These are phyloP conservation scores for Graphilbum sp. DNA, from an alignment of 2,329 filamentous ascomycete species.

Conservation along the genomic window DNA sequence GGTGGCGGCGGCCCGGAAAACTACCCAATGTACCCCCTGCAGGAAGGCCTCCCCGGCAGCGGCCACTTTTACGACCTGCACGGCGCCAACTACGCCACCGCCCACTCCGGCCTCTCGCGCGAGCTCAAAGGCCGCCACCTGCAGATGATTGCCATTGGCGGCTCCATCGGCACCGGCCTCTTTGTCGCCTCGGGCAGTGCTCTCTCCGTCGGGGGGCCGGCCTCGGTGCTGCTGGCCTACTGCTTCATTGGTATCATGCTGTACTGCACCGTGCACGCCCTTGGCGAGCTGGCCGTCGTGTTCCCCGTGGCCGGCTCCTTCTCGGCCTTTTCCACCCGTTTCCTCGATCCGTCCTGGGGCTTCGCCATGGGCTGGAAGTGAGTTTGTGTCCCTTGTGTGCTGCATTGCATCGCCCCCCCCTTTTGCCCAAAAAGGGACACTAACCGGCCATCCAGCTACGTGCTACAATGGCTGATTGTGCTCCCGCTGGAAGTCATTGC, in stretches of 20 bases:
- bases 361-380: slow-evolving; percentile 93
- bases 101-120: slow-evolving; percentile 57
- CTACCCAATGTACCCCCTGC: slow-evolving; percentile 9
- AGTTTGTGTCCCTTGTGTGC: slow-evolving; percentile 16
- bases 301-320: slow-evolving; percentile 90
- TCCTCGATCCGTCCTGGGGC: slow-evolving; percentile 85
- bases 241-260: slow-evolving; percentile 69
- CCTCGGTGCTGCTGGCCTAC: slow-evolving; percentile 64
- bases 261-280: slow-evolving; percentile 78
- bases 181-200: slow-evolving; percentile 72
- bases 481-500: slow-evolving; percentile 77
- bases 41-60: slow-evolving; percentile 17
- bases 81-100: slow-evolving; percentile 53
- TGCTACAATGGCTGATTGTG: slow-evolving; percentile 72
- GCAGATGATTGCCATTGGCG: slow-evolving; percentile 96
- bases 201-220: slow-evolving; percentile 58
- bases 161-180: slow-evolving; percentile 77
- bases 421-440: too few species aligned
- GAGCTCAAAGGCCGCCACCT: slow-evolving; percentile 71
- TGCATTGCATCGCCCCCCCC: too few species aligned
- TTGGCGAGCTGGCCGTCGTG: slow-evolving; percentile 80
- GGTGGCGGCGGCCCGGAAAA: neutral
- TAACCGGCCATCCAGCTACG: slow-evolving; percentile 54
- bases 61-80: slow-evolving; percentile 38
- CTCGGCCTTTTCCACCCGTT: slow-evolving; percentile 78